A percentile compares a stretch with the other conserved stretches of the same genome.
Conservation (phyloP, 495 filamentous ascomycete species). For the Xylaria acuta region DNA sequence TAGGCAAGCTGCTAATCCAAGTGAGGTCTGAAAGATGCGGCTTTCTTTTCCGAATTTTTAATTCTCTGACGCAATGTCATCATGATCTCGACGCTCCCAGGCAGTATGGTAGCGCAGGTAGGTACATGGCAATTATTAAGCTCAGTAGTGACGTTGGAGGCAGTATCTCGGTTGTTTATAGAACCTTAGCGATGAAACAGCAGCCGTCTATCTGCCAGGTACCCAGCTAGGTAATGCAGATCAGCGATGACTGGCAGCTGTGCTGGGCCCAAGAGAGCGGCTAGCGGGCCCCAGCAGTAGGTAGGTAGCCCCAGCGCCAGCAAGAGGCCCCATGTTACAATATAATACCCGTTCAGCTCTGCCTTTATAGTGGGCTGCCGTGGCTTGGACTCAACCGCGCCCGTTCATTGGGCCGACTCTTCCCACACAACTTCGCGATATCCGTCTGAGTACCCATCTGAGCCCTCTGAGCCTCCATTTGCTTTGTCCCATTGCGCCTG, state of each 20-base stretch:
- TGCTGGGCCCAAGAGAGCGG: slow-evolving; percentile 14
- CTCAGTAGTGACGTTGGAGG: background rate
- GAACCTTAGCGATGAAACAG: slow-evolving; percentile 10
- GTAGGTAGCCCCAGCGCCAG: slow-evolving; percentile 24
- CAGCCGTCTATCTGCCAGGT: slow-evolving; percentile 6
- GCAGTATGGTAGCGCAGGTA: background rate
- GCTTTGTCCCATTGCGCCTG: slow-evolving; percentile 38
- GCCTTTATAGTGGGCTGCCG: slow-evolving; percentile 26
- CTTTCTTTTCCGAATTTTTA: background rate
- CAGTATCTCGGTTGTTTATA: slow-evolving; percentile 5
- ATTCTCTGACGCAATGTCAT: background rate
- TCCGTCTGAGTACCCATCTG: slow-evolving; percentile 23
- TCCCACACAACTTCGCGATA: slow-evolving; percentile 34
- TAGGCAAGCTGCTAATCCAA: background rate
- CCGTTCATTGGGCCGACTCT: slow-evolving; percentile 30
- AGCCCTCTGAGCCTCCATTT: slow-evolving; percentile 25
- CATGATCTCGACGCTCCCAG: background rate
- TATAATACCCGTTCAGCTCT: slow-evolving; percentile 41
- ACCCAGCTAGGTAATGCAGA: slow-evolving; percentile 20
- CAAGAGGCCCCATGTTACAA: slow-evolving; percentile 11
- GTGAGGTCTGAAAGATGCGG: background rate
- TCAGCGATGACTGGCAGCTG: slow-evolving; percentile 30
- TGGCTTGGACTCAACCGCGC: slow-evolving; percentile 32
- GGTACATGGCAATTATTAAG: slow-evolving; percentile 2
- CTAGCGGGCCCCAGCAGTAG: slow-evolving; percentile 13